Evolutionary conservation across 306 rosid genomes (phyloP), one percentile per base, ranked within the genome.

Genomic region (Hippophae gyantsensis): DNA sequence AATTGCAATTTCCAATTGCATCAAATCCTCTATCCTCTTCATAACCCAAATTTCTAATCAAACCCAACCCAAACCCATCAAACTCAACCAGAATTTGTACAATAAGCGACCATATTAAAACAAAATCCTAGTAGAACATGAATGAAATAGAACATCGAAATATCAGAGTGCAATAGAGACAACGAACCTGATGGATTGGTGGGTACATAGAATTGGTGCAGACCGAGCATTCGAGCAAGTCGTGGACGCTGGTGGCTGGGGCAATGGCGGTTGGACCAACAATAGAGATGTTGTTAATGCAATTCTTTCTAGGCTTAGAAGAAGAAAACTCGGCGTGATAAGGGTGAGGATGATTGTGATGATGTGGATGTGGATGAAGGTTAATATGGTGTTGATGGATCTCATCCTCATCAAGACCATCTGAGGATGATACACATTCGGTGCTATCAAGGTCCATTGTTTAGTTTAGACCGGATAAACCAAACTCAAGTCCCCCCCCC

Each of bases 181-280:
- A 26, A 43, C 5, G 69, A 52, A 84, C 97, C 97, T 89, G 97
- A 64, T 90, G 97, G 27, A 90, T 90, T 46, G 97, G 97, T 13
- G 97, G 97, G 69, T 86, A 90, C 97, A 90, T 90, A 60, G 97
- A 90, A 77, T 90, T 90, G 54, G 97, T 90, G 62, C 97, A 90
- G 6, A 90, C 97, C 8, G 97, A 95, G 72, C 97, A 89, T 74
- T 89, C 95, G 2, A 89, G 85, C 85, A 89, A 77, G 71, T 89
- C 97, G 42, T 90, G 97, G 55, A 90, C 97, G 72, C 97, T 90
- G 65, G 97, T 86, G 57, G 95, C 89, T 5, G 97, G 97, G 52
- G 94, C 69, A 69, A 83, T 82, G 56, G 78, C 78, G n/a, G 73
- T 76, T 45, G 82, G 71, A 0, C 81, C 84, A 60, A 77, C 43